A percentile compares a stretch with the other conserved stretches of the same genome.
Conservation (phyloP, 345 rosid species). For the Syzygium grande region DNA sequence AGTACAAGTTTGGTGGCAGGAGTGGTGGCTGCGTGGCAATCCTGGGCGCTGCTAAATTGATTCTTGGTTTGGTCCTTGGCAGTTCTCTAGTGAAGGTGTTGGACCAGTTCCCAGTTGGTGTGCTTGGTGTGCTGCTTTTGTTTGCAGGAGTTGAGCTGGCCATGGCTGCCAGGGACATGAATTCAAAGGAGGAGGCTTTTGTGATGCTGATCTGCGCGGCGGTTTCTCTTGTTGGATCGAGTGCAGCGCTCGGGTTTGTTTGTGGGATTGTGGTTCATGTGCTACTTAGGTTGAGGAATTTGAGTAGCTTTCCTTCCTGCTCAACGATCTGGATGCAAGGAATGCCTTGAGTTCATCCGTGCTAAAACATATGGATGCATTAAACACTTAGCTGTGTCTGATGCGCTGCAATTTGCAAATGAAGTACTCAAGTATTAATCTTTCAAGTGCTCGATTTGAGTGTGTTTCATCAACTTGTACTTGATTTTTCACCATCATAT, state of each 20-base stretch:
- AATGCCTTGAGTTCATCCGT: background rate
- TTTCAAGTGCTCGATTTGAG: background rate
- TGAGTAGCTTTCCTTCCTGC: background rate
- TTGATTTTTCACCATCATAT: fast-evolving
- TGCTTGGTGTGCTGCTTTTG: constrained; percentile 58
- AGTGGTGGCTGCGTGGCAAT: constrained; percentile 78
- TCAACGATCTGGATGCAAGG: background rate
- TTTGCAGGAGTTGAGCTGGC: constrained; percentile 83
- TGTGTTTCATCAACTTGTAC: background rate
- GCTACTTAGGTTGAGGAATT: constrained; percentile 43
- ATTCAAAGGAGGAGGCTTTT: constrained; percentile 59
- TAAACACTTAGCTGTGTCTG: background rate
- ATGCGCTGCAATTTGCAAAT: background rate
- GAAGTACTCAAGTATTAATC: background rate
- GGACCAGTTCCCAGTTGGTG: constrained; percentile 69
- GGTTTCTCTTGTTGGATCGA: constrained; percentile 58
- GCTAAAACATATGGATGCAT: background rate
- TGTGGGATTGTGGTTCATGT: constrained; percentile 49
- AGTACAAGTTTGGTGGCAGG: constrained; percentile 88
- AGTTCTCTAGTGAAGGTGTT: constrained; percentile 55
- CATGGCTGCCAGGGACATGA: constrained; percentile 75
- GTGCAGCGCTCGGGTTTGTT: constrained; percentile 77
- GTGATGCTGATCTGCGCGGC: constrained; percentile 68
- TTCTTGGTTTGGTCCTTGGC: constrained; percentile 58
- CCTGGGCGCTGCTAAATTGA: constrained; percentile 53